Conservation (phyloP, 495 filamentous ascomycete genomes). For the Zalerion maritima region DNA sequence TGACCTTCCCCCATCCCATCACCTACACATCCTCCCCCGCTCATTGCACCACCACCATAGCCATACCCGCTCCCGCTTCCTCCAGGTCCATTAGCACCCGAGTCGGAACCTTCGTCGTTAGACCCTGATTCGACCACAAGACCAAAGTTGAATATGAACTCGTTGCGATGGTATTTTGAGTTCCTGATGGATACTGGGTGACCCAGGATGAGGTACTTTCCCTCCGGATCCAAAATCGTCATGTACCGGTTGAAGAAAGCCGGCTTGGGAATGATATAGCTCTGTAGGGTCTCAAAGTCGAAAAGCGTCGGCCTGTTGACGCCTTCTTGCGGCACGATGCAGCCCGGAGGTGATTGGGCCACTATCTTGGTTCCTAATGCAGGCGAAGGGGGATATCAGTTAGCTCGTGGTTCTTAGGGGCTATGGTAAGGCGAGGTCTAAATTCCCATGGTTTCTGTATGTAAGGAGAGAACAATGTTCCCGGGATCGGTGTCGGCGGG, state of each 20-base stretch:
- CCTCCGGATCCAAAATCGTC: conserved; percentile 53
- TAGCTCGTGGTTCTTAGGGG: conserved; percentile 6
- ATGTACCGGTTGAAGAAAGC: conserved; percentile 81
- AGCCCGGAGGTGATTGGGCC: conserved; percentile 57
- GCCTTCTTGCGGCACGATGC: conserved; percentile 47
- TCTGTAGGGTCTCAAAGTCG: conserved; percentile 66
- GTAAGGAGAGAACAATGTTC: too few species aligned
- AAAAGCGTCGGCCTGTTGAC: conserved; percentile 48
- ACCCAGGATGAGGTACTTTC: conserved; percentile 68
- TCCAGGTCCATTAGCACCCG: too few species aligned
- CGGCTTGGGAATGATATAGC: conserved; percentile 85
- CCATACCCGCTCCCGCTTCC: too few species aligned
- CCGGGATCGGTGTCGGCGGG: too few species aligned
- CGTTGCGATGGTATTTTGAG: conserved; percentile 68
- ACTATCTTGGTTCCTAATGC: conserved; percentile 76
- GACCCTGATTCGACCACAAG: conserved; percentile 60
- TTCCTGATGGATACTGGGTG: conserved; percentile 78
- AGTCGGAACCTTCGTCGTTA: conserved; percentile 34
- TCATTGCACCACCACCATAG: too few species aligned
- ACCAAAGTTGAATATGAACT: conserved; percentile 97
- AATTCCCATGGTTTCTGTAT: too few species aligned
- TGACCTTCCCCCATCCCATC: too few species aligned
- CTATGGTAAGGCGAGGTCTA: conserved; percentile 1
- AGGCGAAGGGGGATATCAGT: conserved; percentile 5
- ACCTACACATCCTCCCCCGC: too few species aligned